Conservation (phyloP, 306 rosid species). For the Trifolium pratense region DNA sequence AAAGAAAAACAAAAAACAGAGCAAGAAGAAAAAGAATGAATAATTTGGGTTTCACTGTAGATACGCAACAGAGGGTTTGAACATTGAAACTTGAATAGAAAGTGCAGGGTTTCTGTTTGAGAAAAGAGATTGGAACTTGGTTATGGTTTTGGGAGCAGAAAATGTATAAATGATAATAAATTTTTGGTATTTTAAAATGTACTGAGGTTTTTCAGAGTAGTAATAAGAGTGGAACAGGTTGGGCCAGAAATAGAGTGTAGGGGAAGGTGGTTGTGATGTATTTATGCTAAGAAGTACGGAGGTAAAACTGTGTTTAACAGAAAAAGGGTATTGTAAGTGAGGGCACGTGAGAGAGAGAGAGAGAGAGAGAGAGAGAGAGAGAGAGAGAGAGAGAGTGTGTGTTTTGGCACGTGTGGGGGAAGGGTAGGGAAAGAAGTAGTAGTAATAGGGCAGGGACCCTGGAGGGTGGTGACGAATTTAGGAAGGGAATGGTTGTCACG, state of each 20-base stretch:
- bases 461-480: conserved; percentile 44
- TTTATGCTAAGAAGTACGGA: conserved; percentile 55
- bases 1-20: neutral
- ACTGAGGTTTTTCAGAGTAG: conserved; percentile 24
- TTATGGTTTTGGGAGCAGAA: conserved; percentile 35
- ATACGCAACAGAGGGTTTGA: conserved; percentile 9
- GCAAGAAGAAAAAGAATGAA: neutral
- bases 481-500: conserved; percentile 40
- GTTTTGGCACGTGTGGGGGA: conserved; percentile 33
- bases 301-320: conserved; percentile 17
- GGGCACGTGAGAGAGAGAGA: conserved; percentile 43
- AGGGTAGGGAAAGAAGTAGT: neutral
- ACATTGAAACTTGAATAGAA: conserved; percentile 18
- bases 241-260: conserved; percentile 31
- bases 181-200: neutral
- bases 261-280: conserved; percentile 65
- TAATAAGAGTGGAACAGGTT: conserved; percentile 19
- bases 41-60: neutral
- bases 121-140: conserved; percentile 26
- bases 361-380: neutral
- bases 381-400: neutral
- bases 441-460: conserved; percentile 23
- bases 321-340: neutral
- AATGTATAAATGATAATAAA: conserved; percentile 34
- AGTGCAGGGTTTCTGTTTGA: conserved; percentile 28